These are phyloP conservation scores for Lentinus tigrinus DNA, from an alignment of 768 basidiomycete genomes.

Conservation along the genomic window DNA sequence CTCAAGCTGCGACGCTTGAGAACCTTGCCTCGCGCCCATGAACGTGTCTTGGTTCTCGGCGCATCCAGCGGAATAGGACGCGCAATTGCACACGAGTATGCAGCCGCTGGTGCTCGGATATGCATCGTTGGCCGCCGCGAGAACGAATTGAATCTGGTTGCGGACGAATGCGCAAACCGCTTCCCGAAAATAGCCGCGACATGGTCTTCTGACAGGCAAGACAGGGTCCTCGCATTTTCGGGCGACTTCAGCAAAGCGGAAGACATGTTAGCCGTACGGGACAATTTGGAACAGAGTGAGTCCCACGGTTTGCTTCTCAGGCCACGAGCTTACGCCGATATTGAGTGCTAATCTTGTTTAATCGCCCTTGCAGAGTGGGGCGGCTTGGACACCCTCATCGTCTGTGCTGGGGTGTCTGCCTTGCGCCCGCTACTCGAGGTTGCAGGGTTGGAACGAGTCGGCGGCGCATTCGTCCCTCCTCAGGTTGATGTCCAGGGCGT, in stretches of 20 bases:
- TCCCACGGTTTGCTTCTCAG: slow-evolving; percentile 8
- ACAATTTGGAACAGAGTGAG: slow-evolving; percentile 54
- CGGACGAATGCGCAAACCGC: slow-evolving; percentile 50
- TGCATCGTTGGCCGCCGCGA: slow-evolving; percentile 73
- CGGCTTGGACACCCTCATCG: slow-evolving; percentile 79
- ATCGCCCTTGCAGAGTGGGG: slow-evolving; percentile 57
- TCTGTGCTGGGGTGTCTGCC: slow-evolving; percentile 83
- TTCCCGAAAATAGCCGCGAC: slow-evolving; percentile 16
- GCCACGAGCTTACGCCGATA: not conserved
- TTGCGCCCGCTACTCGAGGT: slow-evolving; percentile 72
- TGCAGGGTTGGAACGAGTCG: slow-evolving; percentile 50
- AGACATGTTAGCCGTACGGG: slow-evolving; percentile 64
- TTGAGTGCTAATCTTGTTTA: not conserved
- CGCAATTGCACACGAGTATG: slow-evolving; percentile 67
- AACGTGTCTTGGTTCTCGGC: slow-evolving; percentile 81
- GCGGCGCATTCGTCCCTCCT: slow-evolving; percentile 31
- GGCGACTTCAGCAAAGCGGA: slow-evolving; percentile 67
- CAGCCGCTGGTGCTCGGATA: slow-evolving; percentile 68
- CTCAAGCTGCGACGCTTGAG: slow-evolving; percentile 26
- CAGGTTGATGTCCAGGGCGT: slow-evolving; percentile 56
- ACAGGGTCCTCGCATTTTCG: slow-evolving; percentile 39
- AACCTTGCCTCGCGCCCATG: slow-evolving; percentile 40
- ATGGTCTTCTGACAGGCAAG: slow-evolving; percentile 20
- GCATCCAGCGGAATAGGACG: slow-evolving; percentile 84
- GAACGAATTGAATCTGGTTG: slow-evolving; percentile 55